Evolutionary conservation across 805 yeast genomes (phyloP).

Genomic region (Barnettozyma californica): DNA sequence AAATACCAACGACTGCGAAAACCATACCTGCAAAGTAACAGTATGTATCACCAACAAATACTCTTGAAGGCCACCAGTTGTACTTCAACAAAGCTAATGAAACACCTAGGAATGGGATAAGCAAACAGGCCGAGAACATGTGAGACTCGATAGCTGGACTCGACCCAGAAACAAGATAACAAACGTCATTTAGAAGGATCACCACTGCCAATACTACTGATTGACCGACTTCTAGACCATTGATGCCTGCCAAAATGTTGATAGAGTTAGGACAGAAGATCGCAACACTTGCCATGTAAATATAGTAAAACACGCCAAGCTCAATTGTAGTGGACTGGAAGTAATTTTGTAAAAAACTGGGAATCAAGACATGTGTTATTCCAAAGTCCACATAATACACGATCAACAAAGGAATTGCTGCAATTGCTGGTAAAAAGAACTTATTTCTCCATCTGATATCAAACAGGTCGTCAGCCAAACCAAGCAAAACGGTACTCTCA

Average conservation of each 20-base stretch:
- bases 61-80: conserved; percentile 89
- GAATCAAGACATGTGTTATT: conserved; percentile 81
- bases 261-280: conserved; percentile 95
- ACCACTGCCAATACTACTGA: conserved; percentile 70
- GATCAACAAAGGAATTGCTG: conserved; percentile 83
- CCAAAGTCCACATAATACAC: conserved; percentile 94
- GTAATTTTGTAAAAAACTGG: conserved; percentile 47
- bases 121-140: conserved; percentile 67
- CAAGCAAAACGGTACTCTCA: conserved; percentile 78
- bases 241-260: conserved; percentile 92
- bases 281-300: conserved; percentile 85
- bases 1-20: conserved; percentile 91
- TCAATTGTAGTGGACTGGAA: conserved; percentile 47
- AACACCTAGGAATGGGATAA: conserved; percentile 85
- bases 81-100: conserved; percentile 66
- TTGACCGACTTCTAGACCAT: conserved; percentile 96
- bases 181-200: conserved; percentile 68
- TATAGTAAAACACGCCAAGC: conserved; percentile 74
- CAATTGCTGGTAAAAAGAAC: conserved; percentile 91
- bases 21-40: conserved; percentile 99
- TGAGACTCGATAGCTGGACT: conserved; percentile 75
- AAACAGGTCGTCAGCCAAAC: conserved; percentile 90
- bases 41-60: conserved; percentile 96
- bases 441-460: conserved; percentile 98
- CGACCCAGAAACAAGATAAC: conserved; percentile 52